A percentile compares a stretch with the other conserved stretches of the same genome.
phyloP scores from a whole-genome alignment of 345 rosid species.

The Salix arbutifolia region DNA sequence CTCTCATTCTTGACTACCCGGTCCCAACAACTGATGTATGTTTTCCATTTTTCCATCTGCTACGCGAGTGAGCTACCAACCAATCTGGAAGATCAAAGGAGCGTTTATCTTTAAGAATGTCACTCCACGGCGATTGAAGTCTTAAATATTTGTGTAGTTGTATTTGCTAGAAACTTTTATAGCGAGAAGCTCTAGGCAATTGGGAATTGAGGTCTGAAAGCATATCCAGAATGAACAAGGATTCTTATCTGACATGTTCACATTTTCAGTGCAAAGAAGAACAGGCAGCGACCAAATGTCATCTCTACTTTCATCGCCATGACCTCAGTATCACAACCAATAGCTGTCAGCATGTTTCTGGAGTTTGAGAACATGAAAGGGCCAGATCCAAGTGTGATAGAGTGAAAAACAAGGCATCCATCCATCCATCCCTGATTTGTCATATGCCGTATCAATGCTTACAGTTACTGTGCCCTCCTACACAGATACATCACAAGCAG shows the following conservation, averaged over 20 bases:
- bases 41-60: not conserved
- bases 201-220: slow-evolving; percentile 23
- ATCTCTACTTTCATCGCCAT: not conserved
- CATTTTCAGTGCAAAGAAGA: slow-evolving; percentile 1
- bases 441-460: not conserved
- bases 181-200: not conserved
- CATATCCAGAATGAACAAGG: slow-evolving; percentile 25
- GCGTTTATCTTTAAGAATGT: slow-evolving; percentile 13
- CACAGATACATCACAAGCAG: not conserved
- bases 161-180: not conserved
- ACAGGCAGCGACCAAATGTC: slow-evolving; percentile 13
- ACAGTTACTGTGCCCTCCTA: slow-evolving; percentile 9
- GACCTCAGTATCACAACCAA: slow-evolving; percentile 20
- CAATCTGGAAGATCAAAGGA: not conserved
- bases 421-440: not conserved
- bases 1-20: slow-evolving; percentile 8
- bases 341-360: slow-evolving; percentile 22
- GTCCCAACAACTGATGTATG: not conserved
- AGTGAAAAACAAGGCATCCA: too few relatives aligned
- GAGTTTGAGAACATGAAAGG: slow-evolving; percentile 13
- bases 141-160: not conserved
- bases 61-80: not conserved
- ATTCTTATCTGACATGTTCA: not conserved
- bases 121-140: slow-evolving; percentile 6
- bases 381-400: not conserved